Evolutionary conservation across 148 eudicot species (phyloP), one percentile per base, ranked within the genome.

Genomic region (Amaranthus palmeri): DNA sequence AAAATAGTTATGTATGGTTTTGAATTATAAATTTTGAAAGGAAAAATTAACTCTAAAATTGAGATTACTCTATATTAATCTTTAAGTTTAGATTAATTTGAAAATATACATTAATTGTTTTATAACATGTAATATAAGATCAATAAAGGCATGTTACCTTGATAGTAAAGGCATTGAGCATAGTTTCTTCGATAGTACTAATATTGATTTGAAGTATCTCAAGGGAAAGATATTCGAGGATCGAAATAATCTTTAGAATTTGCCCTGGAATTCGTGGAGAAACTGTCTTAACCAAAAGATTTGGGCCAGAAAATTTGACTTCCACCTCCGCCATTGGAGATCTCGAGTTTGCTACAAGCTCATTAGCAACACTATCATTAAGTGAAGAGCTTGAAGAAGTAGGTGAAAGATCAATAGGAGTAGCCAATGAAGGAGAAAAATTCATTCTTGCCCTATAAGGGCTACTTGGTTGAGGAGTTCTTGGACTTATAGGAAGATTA

Each of bases 301-400:
- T 91, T 5, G 92, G 72, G 10, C 93, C 96, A 3, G 89, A 81
- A 50, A 95, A 89, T 78, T 89, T 92, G 43, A 92, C 99, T 82
- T 91, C 97, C 42, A 95, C 97, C 40, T 88, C 96, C 10, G 96
- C 99, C 61, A 88, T 54, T 0, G 84, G 79, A 3, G 99, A 95
- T 51, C 78, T 95, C 5, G 91, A 92, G 79, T 81, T 86, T 0
- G 96, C 97, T 5, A 85, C 86, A 1, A 91, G 96, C 76, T 93
- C 98, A 49, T 93, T 91, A 11, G 73, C 70, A 40, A 41, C 5
- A 62, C 57, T 54, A 71, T 86, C 83, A 52, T 73, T 68, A 4
- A 76, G 62, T 58, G 86, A 74, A 54, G 92, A 80, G 45, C 80
- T 70, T 4, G 91, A 77, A 58, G 92, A 82, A n/a, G 90, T 63